Base-by-base conservation (phyloP, 495 filamentous ascomycete genomes). In the Staphylotrichum tortipilum region DNA sequence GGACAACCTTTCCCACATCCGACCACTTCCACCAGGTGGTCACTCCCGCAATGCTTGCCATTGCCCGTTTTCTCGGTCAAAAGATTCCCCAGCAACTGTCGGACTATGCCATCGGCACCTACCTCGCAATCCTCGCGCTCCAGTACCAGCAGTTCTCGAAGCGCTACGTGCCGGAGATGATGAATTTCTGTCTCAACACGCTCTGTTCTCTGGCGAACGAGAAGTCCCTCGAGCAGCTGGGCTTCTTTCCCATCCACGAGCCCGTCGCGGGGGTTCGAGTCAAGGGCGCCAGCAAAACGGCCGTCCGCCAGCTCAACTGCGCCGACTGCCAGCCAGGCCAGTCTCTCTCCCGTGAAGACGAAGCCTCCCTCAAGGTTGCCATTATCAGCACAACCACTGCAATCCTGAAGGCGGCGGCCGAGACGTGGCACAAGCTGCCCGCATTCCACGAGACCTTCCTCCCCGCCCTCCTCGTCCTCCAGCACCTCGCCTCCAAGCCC, bases 11-110 rank as follows among this genome's bases (percentile, higher is more conserved):
- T 63, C 89, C 94, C 5, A 95, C 94, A 0, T 94, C 88, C 0
- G 92, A 99, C 68, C 88, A 95, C 64, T 97, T 96, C 66, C 92
- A 97, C 56, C 84, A 89, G 47, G 85, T 97, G 14, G 81, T 85
- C 40, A 97, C 92, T 4, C 92, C 92, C 0, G 86, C 91, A 1
- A 84, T 86, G 60, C 77, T 96, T 7, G 78, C 76, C 43, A 85
- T 97, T 63, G 77, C 79, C 24, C 78, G 86, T 39, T 96, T 85
- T 61, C 73, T 98, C n/a, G 86, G 82, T 0, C 81, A 94, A 56
- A 85, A 79, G 41, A 70, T 80, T 23, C 84, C 86, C 0, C 74
- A 77, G 34, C 64, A 66, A 3, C 65, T 88, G 5, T 59, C 71
- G 21, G 84, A 89, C 52, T 77, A 88, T 33, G 76, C 78, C 8